Evolutionary conservation across 164 flowering plant genomes (phyloP), one percentile per base, ranked within the genome.

Genomic region (Sextonia rubra): DNA sequence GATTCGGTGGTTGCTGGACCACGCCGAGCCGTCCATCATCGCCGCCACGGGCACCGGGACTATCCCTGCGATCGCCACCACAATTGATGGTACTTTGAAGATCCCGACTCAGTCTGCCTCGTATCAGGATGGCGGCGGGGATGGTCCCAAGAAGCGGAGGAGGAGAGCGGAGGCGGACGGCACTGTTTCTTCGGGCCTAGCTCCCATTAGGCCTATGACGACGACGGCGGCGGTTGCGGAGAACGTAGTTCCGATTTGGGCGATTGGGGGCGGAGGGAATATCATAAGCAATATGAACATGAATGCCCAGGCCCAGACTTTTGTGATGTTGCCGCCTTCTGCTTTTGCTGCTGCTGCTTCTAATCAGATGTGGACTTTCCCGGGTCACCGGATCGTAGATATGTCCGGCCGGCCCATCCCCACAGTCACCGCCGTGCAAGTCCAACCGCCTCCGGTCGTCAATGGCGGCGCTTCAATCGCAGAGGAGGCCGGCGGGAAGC

Each of bases 11-110:
- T 83, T 91, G 1, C 79, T 91, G 4, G 90, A 91, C 62, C 90
- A 83, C 73, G 91, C 96, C 14, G 93, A 91, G 74, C 91, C 90
- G 0, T 80, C 96, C 29, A 91, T 91, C 47, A 86, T 91, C n/a
- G 88, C 89, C 64, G 93, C 96, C 66, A 91, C 96, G 17, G 96
- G 96, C 0, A 90, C 96, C 25, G 93, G 96, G 0, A 91, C 96
- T 7, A 78, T 91, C 27, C 96, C 96, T 1, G 91, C 96, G 17
- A 89, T 87, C 73, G 85, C 87, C 69, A 82, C 83, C 75, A 77
- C 87, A 3, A 85, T 85, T 15, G 82, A 76, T 37, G 85, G 88
- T 15, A 80, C 85, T 17, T 82, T 85, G 27, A 84, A 81, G 73
- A 81, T 83, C n/a, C 86, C 89, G 15, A 85, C 86, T 66, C 82